A percentile compares a stretch with the other conserved stretches of the same genome.
phyloP scores from a whole-genome alignment of 768 basidiomycete genomes.

The Tylopilus sp. region DNA sequence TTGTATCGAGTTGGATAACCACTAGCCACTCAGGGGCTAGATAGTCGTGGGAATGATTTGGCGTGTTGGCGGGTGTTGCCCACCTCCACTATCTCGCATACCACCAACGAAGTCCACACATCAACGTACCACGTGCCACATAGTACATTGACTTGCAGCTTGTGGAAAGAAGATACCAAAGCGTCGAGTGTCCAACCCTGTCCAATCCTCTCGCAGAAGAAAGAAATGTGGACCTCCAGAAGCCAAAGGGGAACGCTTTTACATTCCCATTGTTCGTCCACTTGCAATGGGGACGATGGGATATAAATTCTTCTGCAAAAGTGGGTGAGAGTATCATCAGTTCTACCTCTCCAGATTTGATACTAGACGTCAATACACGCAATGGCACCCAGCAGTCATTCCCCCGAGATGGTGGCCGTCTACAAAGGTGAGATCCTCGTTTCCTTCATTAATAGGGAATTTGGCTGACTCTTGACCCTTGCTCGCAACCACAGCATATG shows the following conservation, averaged over 20 bases:
- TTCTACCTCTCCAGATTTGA: not conserved
- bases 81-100: too few species aligned
- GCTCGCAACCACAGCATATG: constrained; percentile 3
- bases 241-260: not conserved
- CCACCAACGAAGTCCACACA: not conserved
- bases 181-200: not conserved
- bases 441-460: too few species aligned
- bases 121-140: not conserved
- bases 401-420: constrained; percentile 7
- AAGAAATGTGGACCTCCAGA: too few species aligned
- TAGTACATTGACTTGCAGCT: not conserved
- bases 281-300: not conserved
- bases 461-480: not conserved
- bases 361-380: not conserved
- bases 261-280: constrained; percentile 1
- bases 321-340: constrained; percentile 2
- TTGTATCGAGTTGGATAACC: too few species aligned
- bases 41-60: too few species aligned
- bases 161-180: not conserved
- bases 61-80: too few species aligned
- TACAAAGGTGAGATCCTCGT: constrained; percentile 2
- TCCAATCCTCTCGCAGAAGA: not conserved
- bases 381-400: constrained; percentile 3
- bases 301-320: constrained; percentile 7
- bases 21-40: too few species aligned